Percentiles rank a stretch among this genome's conserved stretches.
These are phyloP conservation scores for Paracamarosporium sp. DNA, from an alignment of 2,329 filamentous ascomycete species.

Conservation along the genomic window DNA sequence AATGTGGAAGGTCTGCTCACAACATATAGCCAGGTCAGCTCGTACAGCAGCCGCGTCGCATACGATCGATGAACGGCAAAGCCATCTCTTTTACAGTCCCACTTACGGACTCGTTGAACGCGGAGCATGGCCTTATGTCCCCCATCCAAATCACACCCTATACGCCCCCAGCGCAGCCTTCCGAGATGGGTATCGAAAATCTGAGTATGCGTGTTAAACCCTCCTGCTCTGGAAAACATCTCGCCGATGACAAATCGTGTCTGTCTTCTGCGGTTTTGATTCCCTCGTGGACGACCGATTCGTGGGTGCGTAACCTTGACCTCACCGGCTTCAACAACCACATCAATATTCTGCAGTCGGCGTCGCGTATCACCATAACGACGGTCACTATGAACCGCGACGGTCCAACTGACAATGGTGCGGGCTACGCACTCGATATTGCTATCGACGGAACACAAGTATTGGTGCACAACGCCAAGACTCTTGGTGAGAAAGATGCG, in stretches of 20 bases:
- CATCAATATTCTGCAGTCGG: slow-evolving; percentile 1
- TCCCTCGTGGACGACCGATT: slow-evolving; percentile 12
- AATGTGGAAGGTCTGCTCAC: background rate
- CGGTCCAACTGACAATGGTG: slow-evolving; percentile 8
- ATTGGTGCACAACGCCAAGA: slow-evolving; percentile 12
- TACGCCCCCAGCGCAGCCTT: slow-evolving; percentile 8
- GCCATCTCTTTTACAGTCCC: slow-evolving; percentile 12
- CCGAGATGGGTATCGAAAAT: slow-evolving; percentile 16
- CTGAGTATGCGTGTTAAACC: slow-evolving; percentile 14
- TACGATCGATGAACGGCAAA: slow-evolving; percentile 10
- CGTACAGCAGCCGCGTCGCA: slow-evolving; percentile 13
- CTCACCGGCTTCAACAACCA: slow-evolving; percentile 17
- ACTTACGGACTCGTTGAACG: slow-evolving; percentile 14
- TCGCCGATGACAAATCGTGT: slow-evolving; percentile 5
- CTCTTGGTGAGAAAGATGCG: slow-evolving; percentile 6
- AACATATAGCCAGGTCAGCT: background rate
- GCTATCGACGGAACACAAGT: slow-evolving; percentile 11
- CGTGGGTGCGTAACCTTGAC: slow-evolving; percentile 16
- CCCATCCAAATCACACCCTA: slow-evolving; percentile 13
- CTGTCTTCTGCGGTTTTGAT: slow-evolving; percentile 3
- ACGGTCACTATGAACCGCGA: slow-evolving; percentile 14
- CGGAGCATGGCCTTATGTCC: slow-evolving; percentile 7
- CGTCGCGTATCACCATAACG: slow-evolving; percentile 11
- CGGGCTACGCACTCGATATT: slow-evolving; percentile 16
- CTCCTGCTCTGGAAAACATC: slow-evolving; percentile 11